Percentiles rank a stretch among this genome's conserved stretches.
Evolutionary conservation across 1,139 yeast species (phyloP).

Genomic region (Suhomyces kunorum): DNA sequence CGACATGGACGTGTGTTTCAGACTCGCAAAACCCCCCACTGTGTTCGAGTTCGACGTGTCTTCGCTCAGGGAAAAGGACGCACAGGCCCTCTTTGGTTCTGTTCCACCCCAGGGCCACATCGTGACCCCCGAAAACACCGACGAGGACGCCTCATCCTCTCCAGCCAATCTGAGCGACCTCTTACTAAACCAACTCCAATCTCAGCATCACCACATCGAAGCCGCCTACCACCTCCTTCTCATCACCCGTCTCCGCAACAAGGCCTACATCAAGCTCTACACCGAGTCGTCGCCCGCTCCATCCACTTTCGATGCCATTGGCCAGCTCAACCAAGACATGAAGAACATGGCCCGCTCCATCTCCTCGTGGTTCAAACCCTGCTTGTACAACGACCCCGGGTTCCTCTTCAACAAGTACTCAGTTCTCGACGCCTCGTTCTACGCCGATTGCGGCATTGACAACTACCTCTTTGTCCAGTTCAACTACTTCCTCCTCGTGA

Average conservation of each 20-base stretch:
- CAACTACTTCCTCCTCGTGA: constrained; percentile 35
- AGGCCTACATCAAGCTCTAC: constrained; percentile 5
- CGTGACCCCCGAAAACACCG: too few relatives aligned
- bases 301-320: not conserved
- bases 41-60: constrained; percentile 49
- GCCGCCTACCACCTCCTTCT: constrained; percentile 13
- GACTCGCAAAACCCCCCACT: constrained; percentile 61
- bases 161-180: too few relatives aligned
- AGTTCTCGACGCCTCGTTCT: not conserved
- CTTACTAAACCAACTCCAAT: too few relatives aligned
- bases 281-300: constrained; percentile 1
- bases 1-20: constrained; percentile 57
- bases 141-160: too few relatives aligned
- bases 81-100: constrained; percentile 11
- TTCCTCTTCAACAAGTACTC: constrained; percentile 5
- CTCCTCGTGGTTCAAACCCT: constrained; percentile 4
- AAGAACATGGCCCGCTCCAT: constrained; percentile 4
- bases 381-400: constrained; percentile 6
- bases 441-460: constrained; percentile 15
- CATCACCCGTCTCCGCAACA: constrained; percentile 5
- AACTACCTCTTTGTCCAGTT: constrained; percentile 27
- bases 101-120: too few relatives aligned
- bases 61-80: constrained; percentile 17
- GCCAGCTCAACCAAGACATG: constrained; percentile 4
- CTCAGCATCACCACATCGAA: not conserved